Percentiles rank a stretch among this genome's conserved stretches.
Conservation (phyloP, 1,284 basidiomycete genomes). For the Sanghuangporus weigelae region DNA sequence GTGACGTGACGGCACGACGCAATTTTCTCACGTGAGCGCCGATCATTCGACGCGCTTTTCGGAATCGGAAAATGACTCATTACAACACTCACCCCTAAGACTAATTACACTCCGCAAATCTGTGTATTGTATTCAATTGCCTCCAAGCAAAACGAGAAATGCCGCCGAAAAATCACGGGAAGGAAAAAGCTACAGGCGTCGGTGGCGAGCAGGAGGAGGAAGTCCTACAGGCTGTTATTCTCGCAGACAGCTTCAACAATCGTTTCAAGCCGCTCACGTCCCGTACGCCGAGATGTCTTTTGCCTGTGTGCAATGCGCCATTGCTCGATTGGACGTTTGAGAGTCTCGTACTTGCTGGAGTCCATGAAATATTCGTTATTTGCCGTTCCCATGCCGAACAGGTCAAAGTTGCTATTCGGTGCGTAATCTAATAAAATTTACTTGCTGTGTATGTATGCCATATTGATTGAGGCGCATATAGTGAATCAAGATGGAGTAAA, state of each 20-base stretch:
- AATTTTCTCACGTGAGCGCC: not conserved
- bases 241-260: conserved; percentile 94
- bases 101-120: not conserved
- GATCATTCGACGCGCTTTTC: not conserved
- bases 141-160: conserved; percentile 30
- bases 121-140: not conserved
- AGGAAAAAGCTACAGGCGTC: conserved; percentile 48
- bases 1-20: not conserved
- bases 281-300: conserved; percentile 80
- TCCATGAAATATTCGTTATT: conserved; percentile 94
- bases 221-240: conserved; percentile 85
- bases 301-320: conserved; percentile 92
- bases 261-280: conserved; percentile 86
- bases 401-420: conserved; percentile 80
- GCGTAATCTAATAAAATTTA: conserved; percentile 26
- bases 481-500: conserved; percentile 74
- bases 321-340: conserved; percentile 96
- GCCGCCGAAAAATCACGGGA: conserved; percentile 56
- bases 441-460: not conserved
- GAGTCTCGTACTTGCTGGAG: conserved; percentile 85
- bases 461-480: conserved; percentile 1
- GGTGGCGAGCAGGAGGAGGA: conserved; percentile 77
- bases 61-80: conserved; percentile 8
- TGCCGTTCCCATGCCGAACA: conserved; percentile 83
- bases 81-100: not conserved